Evolutionary conservation across 73 alveolate genomes (phyloP), one percentile per base, ranked within the genome.

Genomic region (Paraurostyla sp.): DNA sequence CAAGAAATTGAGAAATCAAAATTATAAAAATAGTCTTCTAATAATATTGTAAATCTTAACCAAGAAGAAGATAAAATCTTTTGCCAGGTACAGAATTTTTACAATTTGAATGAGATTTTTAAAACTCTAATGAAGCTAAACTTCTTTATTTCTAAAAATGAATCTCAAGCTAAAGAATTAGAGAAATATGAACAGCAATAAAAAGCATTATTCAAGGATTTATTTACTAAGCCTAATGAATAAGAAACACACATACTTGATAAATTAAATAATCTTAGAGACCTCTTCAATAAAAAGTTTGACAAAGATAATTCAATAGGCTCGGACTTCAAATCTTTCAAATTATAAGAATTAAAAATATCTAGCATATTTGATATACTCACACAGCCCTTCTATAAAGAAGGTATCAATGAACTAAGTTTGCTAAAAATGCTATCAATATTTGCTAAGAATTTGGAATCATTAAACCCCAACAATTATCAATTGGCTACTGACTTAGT

Each of bases 301-400:
- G 82, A 65, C 1, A 65, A 40, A 33, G 82, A 65, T 65, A 65
- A 65, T 65, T 3, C 33, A 23, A 33, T 65, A 7, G 82, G 82
- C 1, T 56, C 35, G 41, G 56, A 33, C 23, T 65, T 38, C 23
- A 6, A 6, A 6, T 16, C 7, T 15, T 32, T 65, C 13, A 40
- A 65, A 38, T 25, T 40, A 18, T 3, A 32, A 6, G 41, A 65
- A 25, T 38, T 65, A 65, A 33, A 18, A 38, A 35, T 30, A 25
- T 38, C 40, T 65, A 58, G 41, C 41, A 38, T 65, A 18, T 65
- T n/a, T 25, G 46, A 32, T 6, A 38, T 65, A 13, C 2, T 65
- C 18, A 35, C 6, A 3, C 16, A 9, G 30, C 82, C 82, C 33
- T 65, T 65, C 25, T 65, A 13, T 22, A 65, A 38, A 65, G 41